Percentiles rank a stretch among this genome's conserved stretches.
Evolutionary conservation across 208 protist species (phyloP).

Genomic region (Acanthamoeba castellanii): DNA sequence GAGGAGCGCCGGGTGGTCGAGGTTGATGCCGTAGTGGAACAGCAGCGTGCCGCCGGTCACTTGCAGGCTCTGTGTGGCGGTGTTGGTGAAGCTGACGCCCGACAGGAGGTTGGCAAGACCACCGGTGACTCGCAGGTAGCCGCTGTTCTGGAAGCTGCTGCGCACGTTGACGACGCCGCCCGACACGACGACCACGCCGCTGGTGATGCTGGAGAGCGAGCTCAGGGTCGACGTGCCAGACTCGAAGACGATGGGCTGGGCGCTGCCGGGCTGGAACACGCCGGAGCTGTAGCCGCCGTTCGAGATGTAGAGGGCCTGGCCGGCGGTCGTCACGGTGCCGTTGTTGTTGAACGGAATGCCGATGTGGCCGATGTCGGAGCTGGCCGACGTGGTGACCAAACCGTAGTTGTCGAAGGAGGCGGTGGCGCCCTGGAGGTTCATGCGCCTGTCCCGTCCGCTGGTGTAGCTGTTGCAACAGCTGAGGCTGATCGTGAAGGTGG

Average conservation of each 20-base stretch:
- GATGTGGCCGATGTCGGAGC: background rate
- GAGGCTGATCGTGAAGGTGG: slow-evolving; percentile 34
- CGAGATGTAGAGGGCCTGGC: background rate
- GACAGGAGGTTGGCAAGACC: slow-evolving; percentile 25
- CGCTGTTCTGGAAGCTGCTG: slow-evolving; percentile 9
- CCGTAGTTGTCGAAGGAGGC: slow-evolving; percentile 66
- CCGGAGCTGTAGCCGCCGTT: slow-evolving; percentile 69
- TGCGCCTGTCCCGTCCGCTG: background rate
- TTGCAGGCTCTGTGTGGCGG: background rate
- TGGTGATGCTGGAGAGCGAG: background rate
- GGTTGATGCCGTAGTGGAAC: slow-evolving; percentile 56
- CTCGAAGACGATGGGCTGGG: slow-evolving; percentile 30
- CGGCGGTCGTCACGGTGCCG: slow-evolving; percentile 46
- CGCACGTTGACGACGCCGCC: slow-evolving; percentile 54
- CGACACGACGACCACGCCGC: background rate
- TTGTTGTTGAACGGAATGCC: slow-evolving; percentile 72
- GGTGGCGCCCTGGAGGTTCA: background rate
- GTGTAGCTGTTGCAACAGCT: background rate
- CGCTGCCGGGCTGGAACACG: slow-evolving; percentile 9
- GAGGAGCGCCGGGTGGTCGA: background rate
- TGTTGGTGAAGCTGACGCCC: slow-evolving; percentile 48
- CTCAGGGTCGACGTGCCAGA: slow-evolving; percentile 20
- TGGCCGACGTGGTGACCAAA: background rate
- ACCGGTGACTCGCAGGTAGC: background rate
- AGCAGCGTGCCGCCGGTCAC: background rate